Evolutionary conservation across 805 yeast species (phyloP).

Genomic region (Starmerella riodocensis): DNA sequence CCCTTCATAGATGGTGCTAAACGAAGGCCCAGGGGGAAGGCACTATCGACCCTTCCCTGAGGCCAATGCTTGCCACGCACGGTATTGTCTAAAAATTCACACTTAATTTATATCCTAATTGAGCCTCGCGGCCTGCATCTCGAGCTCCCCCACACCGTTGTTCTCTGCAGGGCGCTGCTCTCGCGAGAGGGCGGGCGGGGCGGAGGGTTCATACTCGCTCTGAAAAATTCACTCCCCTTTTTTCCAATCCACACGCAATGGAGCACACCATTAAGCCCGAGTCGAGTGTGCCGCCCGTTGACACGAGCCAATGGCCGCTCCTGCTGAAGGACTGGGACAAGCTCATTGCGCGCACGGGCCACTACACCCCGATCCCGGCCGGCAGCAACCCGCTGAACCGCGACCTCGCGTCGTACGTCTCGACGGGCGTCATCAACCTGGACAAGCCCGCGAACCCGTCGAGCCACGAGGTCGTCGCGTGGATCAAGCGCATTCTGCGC

Average conservation of each 20-base stretch:
- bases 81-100: no score
- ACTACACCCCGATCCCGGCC: constrained; percentile 92
- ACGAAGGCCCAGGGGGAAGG: no score
- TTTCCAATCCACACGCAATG: no score
- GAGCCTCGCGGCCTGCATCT: no score
- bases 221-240: constrained; percentile 8
- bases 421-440: constrained; percentile 91
- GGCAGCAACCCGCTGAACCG: constrained; percentile 92
- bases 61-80: no score
- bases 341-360: constrained; percentile 87
- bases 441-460: constrained; percentile 98
- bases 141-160: no score
- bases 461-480: constrained; percentile 97
- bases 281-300: constrained; percentile 55
- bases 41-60: no score
- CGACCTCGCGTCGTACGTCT: constrained; percentile 76
- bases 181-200: no score
- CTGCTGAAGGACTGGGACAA: constrained; percentile 88
- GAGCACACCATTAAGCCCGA: constrained; percentile 71
- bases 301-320: constrained; percentile 92
- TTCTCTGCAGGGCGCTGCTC: no score
- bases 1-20: no score
- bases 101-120: no score
- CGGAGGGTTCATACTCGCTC: not conserved
- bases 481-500: constrained; percentile 93